Conservation (phyloP, 2,329 filamentous ascomycete genomes). For the Epichloe uncinata region DNA sequence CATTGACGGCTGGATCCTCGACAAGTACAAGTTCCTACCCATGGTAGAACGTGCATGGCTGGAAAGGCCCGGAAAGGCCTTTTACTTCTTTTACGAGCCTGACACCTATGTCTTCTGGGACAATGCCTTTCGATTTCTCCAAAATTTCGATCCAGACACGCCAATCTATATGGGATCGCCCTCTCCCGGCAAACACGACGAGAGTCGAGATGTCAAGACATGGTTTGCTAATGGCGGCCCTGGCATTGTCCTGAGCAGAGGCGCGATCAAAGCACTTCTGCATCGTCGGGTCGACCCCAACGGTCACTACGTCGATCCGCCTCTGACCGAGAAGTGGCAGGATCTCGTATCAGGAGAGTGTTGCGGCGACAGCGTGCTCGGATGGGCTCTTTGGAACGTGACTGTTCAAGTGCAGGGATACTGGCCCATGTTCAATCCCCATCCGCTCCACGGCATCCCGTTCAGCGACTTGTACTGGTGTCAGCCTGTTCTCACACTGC, state of each 20-base stretch:
- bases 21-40: slow-evolving; percentile 45
- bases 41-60: slow-evolving; percentile 38
- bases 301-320: slow-evolving; percentile 27
- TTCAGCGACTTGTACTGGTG: slow-evolving; percentile 39
- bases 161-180: slow-evolving; percentile 40
- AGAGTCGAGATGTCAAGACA: slow-evolving; percentile 20
- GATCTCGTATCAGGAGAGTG: slow-evolving; percentile 29
- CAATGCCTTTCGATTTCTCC: slow-evolving; percentile 34
- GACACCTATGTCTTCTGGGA: slow-evolving; percentile 33
- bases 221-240: slow-evolving; percentile 45
- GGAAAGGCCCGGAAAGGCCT: slow-evolving; percentile 32
- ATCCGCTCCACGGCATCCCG: slow-evolving; percentile 38
- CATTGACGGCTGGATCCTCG: slow-evolving; percentile 35
- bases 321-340: slow-evolving; percentile 34
- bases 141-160: slow-evolving; percentile 29
- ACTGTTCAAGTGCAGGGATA: slow-evolving; percentile 29
- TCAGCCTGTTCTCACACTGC: slow-evolving; percentile 42
- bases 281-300: slow-evolving; percentile 19
- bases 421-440: slow-evolving; percentile 43
- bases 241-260: slow-evolving; percentile 39
- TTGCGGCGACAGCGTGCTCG: slow-evolving; percentile 40
- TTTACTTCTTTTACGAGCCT: slow-evolving; percentile 44
- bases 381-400: slow-evolving; percentile 31
- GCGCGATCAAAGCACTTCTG: slow-evolving; percentile 32
- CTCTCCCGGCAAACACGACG: slow-evolving; percentile 27